These are phyloP conservation scores for California macrophylla DNA, from an alignment of 441 rosid genomes.

Conservation along the genomic window DNA sequence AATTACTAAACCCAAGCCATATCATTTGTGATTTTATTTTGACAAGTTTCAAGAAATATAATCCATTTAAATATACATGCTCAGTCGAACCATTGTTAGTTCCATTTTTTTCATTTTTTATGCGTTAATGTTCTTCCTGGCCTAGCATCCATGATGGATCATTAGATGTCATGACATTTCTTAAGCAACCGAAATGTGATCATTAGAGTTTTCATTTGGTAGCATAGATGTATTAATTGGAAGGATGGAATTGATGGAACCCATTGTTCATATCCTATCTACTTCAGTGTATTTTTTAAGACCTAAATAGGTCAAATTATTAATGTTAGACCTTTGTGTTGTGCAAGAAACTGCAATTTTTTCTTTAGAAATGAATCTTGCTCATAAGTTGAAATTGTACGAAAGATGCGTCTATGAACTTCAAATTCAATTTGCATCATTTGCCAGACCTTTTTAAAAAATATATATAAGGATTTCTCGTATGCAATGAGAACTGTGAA, in stretches of 20 bases:
- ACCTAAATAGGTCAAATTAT: neutral
- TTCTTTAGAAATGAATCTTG: neutral
- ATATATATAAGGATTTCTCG: neutral
- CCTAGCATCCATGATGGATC: neutral
- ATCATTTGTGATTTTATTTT: neutral
- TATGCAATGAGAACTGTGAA: neutral
- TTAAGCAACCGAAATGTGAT: neutral
- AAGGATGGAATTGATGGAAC: neutral
- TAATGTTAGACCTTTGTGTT: neutral
- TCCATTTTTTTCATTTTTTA: neutral
- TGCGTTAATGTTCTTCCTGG: neutral
- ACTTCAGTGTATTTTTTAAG: neutral
- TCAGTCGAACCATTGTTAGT: neutral
- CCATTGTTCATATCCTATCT: neutral
- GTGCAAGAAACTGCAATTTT: neutral
- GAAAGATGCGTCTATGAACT: neutral
- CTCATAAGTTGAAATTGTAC: neutral
- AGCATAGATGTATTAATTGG: neutral
- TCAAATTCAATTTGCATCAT: neutral
- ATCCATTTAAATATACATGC: neutral
- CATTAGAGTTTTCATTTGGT: neutral
- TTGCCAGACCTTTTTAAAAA: neutral
- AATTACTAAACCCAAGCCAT: neutral
- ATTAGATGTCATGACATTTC: neutral
- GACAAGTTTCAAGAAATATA: neutral